Evolutionary conservation across 2,329 filamentous ascomycete genomes (phyloP).

Genomic region (Arthrobotrys musiformis): DNA sequence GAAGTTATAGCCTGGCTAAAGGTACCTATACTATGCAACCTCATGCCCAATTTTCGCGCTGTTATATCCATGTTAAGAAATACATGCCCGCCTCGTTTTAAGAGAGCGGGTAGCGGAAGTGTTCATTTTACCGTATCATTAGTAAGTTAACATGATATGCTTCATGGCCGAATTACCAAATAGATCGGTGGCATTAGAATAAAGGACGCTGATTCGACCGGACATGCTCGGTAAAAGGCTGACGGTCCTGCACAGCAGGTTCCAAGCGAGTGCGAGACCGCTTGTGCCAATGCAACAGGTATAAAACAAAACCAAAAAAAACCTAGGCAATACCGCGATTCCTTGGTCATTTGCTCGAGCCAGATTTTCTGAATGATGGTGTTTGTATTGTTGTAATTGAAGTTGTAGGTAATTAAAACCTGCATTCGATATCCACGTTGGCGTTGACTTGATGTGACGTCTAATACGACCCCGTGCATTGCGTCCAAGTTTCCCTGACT

Average conservation of each 20-base stretch:
- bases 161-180: not conserved
- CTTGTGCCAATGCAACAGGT: not conserved
- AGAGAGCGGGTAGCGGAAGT: not conserved
- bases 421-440: not conserved
- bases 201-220: not conserved
- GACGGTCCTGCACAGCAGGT: not conserved
- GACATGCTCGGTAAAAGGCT: constrained; percentile 10
- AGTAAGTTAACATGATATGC: not conserved
- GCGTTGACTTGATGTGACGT: not conserved
- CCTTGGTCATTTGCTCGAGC: no score
- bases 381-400: no score
- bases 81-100: constrained; percentile 17
- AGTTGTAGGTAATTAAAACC: not conserved
- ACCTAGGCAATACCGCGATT: not conserved
- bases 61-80: not conserved
- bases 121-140: not conserved
- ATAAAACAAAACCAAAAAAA: not conserved
- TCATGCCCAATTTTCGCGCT: no score
- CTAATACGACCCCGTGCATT: not conserved
- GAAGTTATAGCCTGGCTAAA: not conserved
- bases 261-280: not conserved
- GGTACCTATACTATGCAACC: no score
- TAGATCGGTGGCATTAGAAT: not conserved
- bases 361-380: no score
- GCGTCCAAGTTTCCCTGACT: not conserved